Percentiles rank a stretch among this genome's conserved stretches.
Evolutionary conservation across 2,329 filamentous ascomycete genomes (phyloP).

Genomic region (Xylaria sp.): DNA sequence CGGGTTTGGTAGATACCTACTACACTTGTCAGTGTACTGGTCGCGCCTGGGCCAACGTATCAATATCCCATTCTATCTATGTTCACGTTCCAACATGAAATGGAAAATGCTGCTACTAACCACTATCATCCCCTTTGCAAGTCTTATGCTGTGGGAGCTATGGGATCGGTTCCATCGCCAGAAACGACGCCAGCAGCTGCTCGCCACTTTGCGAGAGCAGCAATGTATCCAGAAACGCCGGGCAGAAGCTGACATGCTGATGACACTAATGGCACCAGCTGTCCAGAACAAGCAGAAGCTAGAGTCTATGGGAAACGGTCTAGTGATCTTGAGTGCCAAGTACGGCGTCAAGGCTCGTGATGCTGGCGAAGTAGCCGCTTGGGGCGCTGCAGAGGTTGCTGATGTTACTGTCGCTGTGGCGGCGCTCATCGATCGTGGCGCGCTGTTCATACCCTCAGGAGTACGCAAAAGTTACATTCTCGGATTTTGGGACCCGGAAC

Average conservation of each 20-base stretch:
- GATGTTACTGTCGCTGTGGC: conserved; percentile 61
- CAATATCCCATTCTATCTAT: background rate
- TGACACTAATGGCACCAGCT: background rate
- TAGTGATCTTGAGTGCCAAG: conserved; percentile 63
- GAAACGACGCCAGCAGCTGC: background rate
- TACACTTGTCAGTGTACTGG: conserved; percentile 54
- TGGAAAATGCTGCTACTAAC: background rate
- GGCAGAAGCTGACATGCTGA: background rate
- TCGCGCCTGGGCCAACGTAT: conserved; percentile 1
- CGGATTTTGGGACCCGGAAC: conserved; percentile 64
- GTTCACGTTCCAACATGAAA: background rate
- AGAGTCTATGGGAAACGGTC: conserved; percentile 52
- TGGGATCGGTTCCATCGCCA: background rate
- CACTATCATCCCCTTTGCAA: background rate
- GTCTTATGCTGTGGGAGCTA: conserved; percentile 1
- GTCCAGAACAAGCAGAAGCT: background rate
- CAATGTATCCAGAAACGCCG: background rate
- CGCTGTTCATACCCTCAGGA: conserved; percentile 41
- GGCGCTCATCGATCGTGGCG: conserved; percentile 56
- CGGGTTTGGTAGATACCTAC: conserved; percentile 45
- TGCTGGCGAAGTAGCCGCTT: conserved; percentile 41
- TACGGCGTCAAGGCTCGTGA: conserved; percentile 55
- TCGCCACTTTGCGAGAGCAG: background rate
- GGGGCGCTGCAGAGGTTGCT: conserved; percentile 56
- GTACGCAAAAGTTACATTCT: conserved; percentile 57